A percentile compares a stretch with the other conserved stretches of the same genome.
Conservation (phyloP, 2,329 filamentous ascomycete genomes). For the Aureobasidium sp. region DNA sequence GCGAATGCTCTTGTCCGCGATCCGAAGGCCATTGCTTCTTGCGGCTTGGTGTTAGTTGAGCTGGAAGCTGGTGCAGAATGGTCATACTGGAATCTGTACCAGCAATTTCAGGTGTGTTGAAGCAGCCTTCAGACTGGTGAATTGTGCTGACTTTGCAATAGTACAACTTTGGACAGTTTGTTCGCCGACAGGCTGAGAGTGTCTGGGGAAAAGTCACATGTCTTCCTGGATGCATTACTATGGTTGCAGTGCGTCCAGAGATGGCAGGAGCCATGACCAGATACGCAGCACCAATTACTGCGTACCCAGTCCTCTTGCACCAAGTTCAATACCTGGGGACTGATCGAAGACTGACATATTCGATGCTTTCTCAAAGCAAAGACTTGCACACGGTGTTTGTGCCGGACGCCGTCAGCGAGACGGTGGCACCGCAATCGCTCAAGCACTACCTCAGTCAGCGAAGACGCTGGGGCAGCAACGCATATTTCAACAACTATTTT, state of each 20-base stretch:
- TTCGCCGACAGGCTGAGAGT: slow-evolving; percentile 22
- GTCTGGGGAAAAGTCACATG: slow-evolving; percentile 23
- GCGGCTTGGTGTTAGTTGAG: slow-evolving; percentile 22
- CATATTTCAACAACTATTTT: slow-evolving; percentile 34
- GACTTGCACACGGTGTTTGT: slow-evolving; percentile 28
- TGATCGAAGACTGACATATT: slow-evolving; percentile 22
- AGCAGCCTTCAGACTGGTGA: background rate
- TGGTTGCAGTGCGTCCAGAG: slow-evolving; percentile 22
- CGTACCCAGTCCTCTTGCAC: slow-evolving; percentile 21
- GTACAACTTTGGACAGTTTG: slow-evolving; percentile 23
- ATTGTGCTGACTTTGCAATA: background rate
- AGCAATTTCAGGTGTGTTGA: slow-evolving; percentile 21
- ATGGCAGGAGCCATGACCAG: slow-evolving; percentile 22
- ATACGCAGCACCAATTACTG: slow-evolving; percentile 23
- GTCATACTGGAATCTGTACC: slow-evolving; percentile 23
- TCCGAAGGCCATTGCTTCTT: slow-evolving; percentile 22
- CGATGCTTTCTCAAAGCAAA: slow-evolving; percentile 21
- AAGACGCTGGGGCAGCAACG: slow-evolving; percentile 31
- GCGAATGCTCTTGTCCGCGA: slow-evolving; percentile 20
- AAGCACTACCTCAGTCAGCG: slow-evolving; percentile 31
- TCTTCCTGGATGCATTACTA: slow-evolving; percentile 23
- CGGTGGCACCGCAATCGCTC: slow-evolving; percentile 30
- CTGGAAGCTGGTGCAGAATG: slow-evolving; percentile 23
- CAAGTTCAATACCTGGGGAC: slow-evolving; percentile 24
- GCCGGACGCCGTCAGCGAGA: slow-evolving; percentile 30